Base-by-base conservation (phyloP, 148 eudicot species). In the Spergularia marina region DNA sequence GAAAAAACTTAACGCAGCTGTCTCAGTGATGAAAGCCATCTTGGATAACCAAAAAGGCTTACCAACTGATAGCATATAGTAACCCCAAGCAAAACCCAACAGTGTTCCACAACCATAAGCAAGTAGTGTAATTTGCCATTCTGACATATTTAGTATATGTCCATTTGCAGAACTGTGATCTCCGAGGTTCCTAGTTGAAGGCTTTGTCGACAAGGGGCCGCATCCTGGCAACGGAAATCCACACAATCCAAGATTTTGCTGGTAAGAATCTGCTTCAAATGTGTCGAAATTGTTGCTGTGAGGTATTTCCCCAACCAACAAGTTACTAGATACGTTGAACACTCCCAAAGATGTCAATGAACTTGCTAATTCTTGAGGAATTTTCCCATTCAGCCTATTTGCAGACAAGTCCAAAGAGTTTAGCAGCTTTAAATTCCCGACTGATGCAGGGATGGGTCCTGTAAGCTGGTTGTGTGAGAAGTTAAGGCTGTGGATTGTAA, bases 321-420 rank as follows among this genome's bases (percentile, higher is more conserved):
- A 61, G 30, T 81, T 81, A 7, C 39, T 23, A 12, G 83, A 72
- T 5, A 77, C 74, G 49, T 76, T 73, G 39, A 76, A 81, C 9
- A 52, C 68, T 7, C 64, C 73, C 54, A 81, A 15, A 30, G 53
- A 72, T 6, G 67, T 81, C n/a, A 85, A 34, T 41, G 47, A 21
- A 20, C 62, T 51, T 39, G 65, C 70, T 44, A 85, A 47, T 30
- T 82, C 61, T 39, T 60, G 21, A 8, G 87, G 87, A 47, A 85
- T 82, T 36, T 74, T 5, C 3, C 85, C 77, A 1, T 3, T 53
- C 1, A 82, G 53, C 23, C 68, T 62, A 47, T 84, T 84, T 36
- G 58, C 21, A 5, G 82, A 81, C 18, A 84, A 80, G 75, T 85
- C 85, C 53, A 85, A 61, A 6, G 80, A 82, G 54, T 85, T 82